Conservation (phyloP, 1,284 basidiomycete species). For the Ceratobasidium sp. region DNA sequence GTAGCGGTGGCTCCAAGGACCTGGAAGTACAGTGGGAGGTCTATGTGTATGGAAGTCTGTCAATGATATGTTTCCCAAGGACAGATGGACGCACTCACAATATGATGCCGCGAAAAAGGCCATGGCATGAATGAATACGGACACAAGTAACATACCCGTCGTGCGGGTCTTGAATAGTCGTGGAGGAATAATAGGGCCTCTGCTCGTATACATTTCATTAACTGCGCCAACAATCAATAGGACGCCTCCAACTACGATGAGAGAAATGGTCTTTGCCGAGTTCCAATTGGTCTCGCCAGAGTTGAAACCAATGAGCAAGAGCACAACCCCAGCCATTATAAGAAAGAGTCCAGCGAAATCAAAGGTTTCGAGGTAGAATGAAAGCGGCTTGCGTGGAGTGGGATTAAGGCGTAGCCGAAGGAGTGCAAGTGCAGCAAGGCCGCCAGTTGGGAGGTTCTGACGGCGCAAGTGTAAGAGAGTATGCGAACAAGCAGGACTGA, state of each 20-base stretch:
- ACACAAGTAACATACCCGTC: conserved; percentile 56
- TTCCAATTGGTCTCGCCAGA: conserved; percentile 67
- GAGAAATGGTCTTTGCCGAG: conserved; percentile 45
- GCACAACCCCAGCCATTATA: conserved; percentile 78
- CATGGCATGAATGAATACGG: conserved; percentile 56
- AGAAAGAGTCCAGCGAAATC: conserved; percentile 82
- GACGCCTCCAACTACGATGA: conserved; percentile 44
- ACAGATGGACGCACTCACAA: conserved; percentile 40
- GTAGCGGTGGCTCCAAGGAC: conserved; percentile 56
- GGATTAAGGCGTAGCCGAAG: conserved; percentile 80
- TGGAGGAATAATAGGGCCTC: conserved; percentile 59
- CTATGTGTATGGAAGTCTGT: conserved; percentile 2
- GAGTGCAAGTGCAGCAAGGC: conserved; percentile 78
- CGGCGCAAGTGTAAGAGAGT: not conserved
- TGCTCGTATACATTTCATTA: conserved; percentile 53
- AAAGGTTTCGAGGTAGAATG: conserved; percentile 74
- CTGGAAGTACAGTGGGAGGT: conserved; percentile 58
- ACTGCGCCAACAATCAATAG: conserved; percentile 45
- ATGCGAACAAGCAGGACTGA: not conserved
- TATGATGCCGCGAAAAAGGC: conserved; percentile 56
- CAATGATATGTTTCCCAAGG: too few relatives aligned
- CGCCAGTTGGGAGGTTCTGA: conserved; percentile 77
- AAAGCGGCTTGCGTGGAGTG: conserved; percentile 65
- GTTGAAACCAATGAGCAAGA: conserved; percentile 87
- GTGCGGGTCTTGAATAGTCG: conserved; percentile 60